Conservation (phyloP, 2,329 filamentous ascomycete genomes). For the Tolypocladium nubicola region DNA sequence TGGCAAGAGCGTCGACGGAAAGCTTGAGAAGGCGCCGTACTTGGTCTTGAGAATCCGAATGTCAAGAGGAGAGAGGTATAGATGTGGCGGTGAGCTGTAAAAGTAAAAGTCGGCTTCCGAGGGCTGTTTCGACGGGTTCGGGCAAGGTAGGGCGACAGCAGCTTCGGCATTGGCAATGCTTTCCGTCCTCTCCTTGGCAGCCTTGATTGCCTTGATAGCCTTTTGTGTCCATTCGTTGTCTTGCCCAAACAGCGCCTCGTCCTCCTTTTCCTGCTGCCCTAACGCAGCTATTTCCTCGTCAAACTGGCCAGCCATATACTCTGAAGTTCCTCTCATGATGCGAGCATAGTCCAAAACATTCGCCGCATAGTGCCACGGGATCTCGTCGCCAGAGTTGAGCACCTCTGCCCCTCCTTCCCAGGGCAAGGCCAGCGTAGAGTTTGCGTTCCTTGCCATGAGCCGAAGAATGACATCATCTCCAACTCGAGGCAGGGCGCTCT, state of each 20-base stretch:
- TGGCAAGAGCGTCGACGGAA: constrained; percentile 78
- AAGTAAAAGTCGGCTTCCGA: constrained; percentile 61
- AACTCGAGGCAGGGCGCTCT: constrained; percentile 67
- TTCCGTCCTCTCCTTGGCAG: constrained; percentile 63
- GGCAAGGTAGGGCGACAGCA: constrained; percentile 8
- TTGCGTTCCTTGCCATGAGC: constrained; percentile 69
- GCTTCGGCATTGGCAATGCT: constrained; percentile 24
- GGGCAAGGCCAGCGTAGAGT: constrained; percentile 79
- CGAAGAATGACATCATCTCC: constrained; percentile 85
- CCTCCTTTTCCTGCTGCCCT: constrained; percentile 68
- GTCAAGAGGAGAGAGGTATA: constrained; percentile 82
- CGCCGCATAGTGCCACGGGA: constrained; percentile 91
- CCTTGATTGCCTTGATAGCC: constrained; percentile 63
- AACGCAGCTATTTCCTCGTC: constrained; percentile 70
- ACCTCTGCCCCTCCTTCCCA: constrained; percentile 65
- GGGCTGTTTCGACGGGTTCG: constrained; percentile 12
- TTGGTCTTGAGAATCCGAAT: constrained; percentile 87
- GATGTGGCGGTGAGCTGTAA: constrained; percentile 77
- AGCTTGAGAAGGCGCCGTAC: constrained; percentile 71
- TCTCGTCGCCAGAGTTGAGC: constrained; percentile 58
- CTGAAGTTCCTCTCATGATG: constrained; percentile 86
- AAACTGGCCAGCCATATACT: constrained; percentile 77
- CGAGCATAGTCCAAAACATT: constrained; percentile 92
- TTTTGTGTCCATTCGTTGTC: constrained; percentile 88
- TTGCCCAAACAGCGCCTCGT: constrained; percentile 83